Conservation (phyloP, 2,329 filamentous ascomycete genomes). For the Pseudogymnoascus sp. region DNA sequence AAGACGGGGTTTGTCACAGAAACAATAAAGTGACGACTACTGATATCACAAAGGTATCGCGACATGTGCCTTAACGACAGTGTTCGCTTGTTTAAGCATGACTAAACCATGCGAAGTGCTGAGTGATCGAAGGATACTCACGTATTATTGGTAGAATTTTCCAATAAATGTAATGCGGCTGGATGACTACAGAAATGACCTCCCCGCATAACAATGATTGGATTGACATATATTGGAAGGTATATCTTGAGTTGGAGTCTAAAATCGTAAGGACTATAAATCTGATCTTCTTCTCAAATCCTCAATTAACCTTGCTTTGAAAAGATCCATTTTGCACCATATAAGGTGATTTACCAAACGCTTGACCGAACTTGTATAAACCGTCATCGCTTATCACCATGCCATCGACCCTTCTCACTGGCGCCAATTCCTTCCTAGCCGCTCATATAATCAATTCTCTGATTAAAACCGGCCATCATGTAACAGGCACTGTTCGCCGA, state of each 20-base stretch:
- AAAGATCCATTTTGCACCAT: not conserved
- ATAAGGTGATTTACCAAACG: constrained; percentile 36
- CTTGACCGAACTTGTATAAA: constrained; percentile 45
- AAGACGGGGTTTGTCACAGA: not conserved
- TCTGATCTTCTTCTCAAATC: not conserved
- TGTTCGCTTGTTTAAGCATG: not conserved
- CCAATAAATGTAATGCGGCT: not conserved
- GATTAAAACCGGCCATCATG: constrained; percentile 19
- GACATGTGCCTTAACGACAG: not conserved
- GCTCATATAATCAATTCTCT: constrained; percentile 24
- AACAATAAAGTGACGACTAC: too few relatives aligned
- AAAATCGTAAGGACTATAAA: not conserved
- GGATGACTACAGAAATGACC: not conserved
- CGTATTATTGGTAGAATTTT: not conserved
- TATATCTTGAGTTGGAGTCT: not conserved
- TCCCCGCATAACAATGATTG: not conserved
- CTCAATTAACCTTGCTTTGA: not conserved
- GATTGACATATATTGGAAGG: not conserved
- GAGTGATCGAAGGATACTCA: not conserved
- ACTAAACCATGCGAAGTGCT: not conserved
- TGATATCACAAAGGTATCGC: too few relatives aligned
- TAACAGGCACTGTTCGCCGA: constrained; percentile 23
- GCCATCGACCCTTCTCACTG: constrained; percentile 25
- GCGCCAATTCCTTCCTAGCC: constrained; percentile 25
- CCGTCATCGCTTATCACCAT: constrained; percentile 15